Conservation (phyloP, 495 filamentous ascomycete species). For the Aspergillus affinis region DNA sequence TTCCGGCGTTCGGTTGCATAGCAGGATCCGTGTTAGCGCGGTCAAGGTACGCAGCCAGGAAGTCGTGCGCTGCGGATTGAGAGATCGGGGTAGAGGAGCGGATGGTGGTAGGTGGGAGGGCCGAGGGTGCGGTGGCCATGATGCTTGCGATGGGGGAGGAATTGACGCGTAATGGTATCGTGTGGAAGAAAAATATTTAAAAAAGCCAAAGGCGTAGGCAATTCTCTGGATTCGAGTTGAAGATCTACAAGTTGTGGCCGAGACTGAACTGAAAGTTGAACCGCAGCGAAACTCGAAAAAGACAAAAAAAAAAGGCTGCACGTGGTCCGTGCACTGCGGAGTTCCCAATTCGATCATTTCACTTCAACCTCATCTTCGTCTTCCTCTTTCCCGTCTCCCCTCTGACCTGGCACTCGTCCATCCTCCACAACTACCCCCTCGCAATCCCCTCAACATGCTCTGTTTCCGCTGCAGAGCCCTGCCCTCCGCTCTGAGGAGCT, state of each 20-base stretch:
- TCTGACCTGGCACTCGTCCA: conserved; percentile 4
- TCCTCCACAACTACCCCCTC: conserved; percentile 1
- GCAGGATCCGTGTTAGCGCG: conserved; percentile 54
- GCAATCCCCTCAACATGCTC: conserved; percentile 29
- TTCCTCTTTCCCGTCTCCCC: conserved; percentile 4
- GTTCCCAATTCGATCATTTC: conserved; percentile 30
- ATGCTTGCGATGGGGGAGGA: conserved; percentile 15
- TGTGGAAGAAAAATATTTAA: neutral
- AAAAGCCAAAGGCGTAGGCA: too few species aligned
- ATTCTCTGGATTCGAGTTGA: neutral
- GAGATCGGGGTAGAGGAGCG: conserved; percentile 47
- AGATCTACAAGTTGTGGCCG: neutral
- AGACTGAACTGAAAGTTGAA: conserved; percentile 10
- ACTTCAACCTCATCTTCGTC: conserved; percentile 7
- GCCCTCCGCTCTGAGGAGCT: conserved; percentile 25
- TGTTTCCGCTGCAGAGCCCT: conserved; percentile 35
- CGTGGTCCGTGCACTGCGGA: conserved; percentile 37
- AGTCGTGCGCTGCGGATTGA: conserved; percentile 52
- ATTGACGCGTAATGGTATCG: neutral
- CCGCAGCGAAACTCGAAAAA: conserved; percentile 8
- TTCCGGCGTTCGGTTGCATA: conserved; percentile 64
- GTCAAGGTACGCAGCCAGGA: conserved; percentile 59
- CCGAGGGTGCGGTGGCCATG: conserved; percentile 43
- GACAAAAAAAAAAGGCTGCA: conserved; percentile 16
- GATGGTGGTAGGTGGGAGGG: conserved; percentile 47